These are phyloP conservation scores for Epichloe elymi DNA, from an alignment of 2,329 filamentous ascomycete species.

Conservation along the genomic window DNA sequence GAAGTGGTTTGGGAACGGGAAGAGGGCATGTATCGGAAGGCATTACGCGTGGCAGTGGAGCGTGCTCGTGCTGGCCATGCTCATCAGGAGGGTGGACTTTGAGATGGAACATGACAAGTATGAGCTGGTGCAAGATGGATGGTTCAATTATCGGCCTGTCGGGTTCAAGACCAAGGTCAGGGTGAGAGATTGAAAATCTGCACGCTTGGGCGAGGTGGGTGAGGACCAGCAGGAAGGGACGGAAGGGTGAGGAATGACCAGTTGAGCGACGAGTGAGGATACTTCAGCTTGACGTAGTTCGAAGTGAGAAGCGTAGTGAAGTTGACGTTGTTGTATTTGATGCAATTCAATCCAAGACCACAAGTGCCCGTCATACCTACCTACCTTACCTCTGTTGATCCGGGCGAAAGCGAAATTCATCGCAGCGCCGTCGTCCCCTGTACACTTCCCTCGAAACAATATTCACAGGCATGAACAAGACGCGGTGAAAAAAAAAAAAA, in stretches of 20 bases:
- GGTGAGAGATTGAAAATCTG: slow-evolving; percentile 15
- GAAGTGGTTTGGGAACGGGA: slow-evolving; percentile 40
- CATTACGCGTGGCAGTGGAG: slow-evolving; percentile 35
- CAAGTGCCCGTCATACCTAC: no score
- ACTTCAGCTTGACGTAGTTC: no score
- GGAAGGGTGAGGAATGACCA: neutral
- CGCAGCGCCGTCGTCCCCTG: neutral
- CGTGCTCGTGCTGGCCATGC: slow-evolving; percentile 26
- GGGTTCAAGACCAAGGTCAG: slow-evolving; percentile 31
- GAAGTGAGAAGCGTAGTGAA: no score
- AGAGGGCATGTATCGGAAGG: slow-evolving; percentile 37
- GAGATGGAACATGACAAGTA: slow-evolving; percentile 27
- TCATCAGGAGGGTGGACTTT: slow-evolving; percentile 33
- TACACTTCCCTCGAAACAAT: no score
- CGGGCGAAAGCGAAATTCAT: neutral
- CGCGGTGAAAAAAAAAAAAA: no score
- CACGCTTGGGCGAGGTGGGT: no score
- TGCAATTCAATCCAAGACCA: no score
- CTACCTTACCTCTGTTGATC: neutral
- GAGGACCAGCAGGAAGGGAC: neutral
- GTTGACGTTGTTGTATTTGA: no score
- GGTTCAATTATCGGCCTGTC: slow-evolving; percentile 39
- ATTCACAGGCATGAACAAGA: no score
- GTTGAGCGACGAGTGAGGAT: no score
- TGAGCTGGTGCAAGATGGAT: slow-evolving; percentile 31